A percentile compares a stretch with the other conserved stretches of the same genome.
phyloP scores from a whole-genome alignment of 129 eudicot species.

The Flaveria brownii region DNA sequence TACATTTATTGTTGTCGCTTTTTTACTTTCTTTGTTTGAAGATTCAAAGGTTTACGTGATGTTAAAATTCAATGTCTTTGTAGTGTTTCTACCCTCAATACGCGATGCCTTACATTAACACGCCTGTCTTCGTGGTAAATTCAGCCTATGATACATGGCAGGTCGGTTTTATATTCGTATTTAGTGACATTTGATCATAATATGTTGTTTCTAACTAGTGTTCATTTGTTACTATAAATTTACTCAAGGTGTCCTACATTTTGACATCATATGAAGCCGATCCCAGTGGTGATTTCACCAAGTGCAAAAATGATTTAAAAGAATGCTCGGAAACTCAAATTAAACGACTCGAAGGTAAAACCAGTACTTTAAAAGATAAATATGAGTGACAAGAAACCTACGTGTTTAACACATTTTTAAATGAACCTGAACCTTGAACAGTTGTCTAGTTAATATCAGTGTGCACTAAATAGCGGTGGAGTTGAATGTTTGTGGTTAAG shows the following conservation, averaged over 20 bases:
- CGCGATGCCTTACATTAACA: slow-evolving; percentile 28
- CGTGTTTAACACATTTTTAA: not conserved
- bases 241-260: slow-evolving; percentile 32
- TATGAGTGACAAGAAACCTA: not conserved
- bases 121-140: slow-evolving; percentile 40
- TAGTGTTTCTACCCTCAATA: slow-evolving; percentile 48
- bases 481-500: not conserved
- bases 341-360: slow-evolving; percentile 36
- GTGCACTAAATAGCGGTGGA: too few relatives aligned
- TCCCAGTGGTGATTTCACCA: slow-evolving; percentile 33
- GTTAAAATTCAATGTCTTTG: not conserved
- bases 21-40: not conserved
- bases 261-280: slow-evolving; percentile 40
- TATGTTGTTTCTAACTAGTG: not conserved
- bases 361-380: not conserved
- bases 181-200: not conserved
- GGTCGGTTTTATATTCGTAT: slow-evolving; percentile 25
- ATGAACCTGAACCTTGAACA: not conserved
- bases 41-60: not conserved
- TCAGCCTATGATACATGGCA: slow-evolving; percentile 51
- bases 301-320: slow-evolving; percentile 29
- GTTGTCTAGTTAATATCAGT: not conserved
- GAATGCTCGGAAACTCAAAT: slow-evolving; percentile 32
- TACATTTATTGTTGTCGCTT: not conserved
- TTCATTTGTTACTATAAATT: not conserved